Percentiles rank a stretch among this genome's conserved stretches.
These are phyloP conservation scores for Sechiopsis laciniata DNA, from an alignment of 306 rosid genomes.

Conservation along the genomic window DNA sequence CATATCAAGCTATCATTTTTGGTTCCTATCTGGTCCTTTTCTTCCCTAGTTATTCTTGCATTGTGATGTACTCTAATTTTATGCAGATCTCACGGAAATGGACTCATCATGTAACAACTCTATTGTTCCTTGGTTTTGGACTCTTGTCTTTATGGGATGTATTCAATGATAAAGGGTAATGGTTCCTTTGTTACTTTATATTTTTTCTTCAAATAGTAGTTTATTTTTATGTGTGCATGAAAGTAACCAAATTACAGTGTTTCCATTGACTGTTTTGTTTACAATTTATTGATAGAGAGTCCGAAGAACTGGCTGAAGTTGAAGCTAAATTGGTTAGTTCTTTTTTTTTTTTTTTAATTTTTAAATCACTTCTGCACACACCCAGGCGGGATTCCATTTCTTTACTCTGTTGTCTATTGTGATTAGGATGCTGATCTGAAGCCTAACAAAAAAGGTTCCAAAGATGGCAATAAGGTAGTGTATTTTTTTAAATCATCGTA, in stretches of 20 bases:
- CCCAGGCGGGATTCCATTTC: background rate
- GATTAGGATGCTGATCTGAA: slow-evolving; percentile 54
- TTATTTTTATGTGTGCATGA: slow-evolving; percentile 20
- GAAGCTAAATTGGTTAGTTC: slow-evolving; percentile 71
- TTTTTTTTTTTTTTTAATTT: slow-evolving; percentile 12
- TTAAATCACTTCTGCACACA: background rate
- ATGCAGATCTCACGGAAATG: slow-evolving; percentile 73
- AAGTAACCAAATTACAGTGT: background rate
- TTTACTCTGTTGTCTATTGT: slow-evolving; percentile 25
- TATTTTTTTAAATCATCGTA: background rate
- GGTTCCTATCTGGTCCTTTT: background rate
- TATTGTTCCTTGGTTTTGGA: slow-evolving; percentile 79
- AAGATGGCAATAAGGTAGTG: slow-evolving; percentile 57
- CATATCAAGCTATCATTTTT: background rate
- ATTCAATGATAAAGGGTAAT: slow-evolving; percentile 59
- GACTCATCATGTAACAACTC: slow-evolving; percentile 78
- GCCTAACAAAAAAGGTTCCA: slow-evolving; percentile 40
- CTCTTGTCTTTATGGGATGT: slow-evolving; percentile 91
- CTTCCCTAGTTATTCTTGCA: background rate
- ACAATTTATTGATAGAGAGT: slow-evolving; percentile 50
- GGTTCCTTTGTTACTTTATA: slow-evolving; percentile 18
- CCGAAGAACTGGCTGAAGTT: slow-evolving; percentile 87
- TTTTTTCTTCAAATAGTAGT: background rate
- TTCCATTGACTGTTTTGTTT: slow-evolving; percentile 18
- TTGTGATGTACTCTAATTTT: slow-evolving; percentile 18